Conservation (phyloP, 441 rosid genomes). For the Eruca vesicaria region DNA sequence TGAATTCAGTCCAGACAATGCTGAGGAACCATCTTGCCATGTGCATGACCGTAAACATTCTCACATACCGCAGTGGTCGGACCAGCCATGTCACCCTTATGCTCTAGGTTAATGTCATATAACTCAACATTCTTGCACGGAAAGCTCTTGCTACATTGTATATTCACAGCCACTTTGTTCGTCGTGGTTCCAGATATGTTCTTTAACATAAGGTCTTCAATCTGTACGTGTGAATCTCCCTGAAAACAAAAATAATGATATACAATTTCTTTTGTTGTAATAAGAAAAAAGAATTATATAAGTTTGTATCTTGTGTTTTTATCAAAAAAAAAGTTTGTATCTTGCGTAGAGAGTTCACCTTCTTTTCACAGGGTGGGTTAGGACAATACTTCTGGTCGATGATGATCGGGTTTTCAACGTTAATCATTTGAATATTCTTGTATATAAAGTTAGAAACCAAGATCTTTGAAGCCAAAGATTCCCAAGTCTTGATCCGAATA, state of each 20-base stretch:
- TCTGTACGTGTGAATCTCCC: constrained; percentile 29
- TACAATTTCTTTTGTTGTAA: neutral
- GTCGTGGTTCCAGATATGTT: constrained; percentile 27
- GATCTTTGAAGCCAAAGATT: constrained; percentile 41
- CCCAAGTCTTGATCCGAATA: too few species aligned
- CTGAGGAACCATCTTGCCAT: constrained; percentile 15
- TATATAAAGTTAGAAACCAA: constrained; percentile 40
- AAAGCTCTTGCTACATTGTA: constrained; percentile 25
- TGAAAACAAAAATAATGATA: neutral
- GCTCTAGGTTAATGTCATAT: constrained; percentile 7
- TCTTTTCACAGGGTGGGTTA: too few species aligned
- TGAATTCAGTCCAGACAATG: neutral
- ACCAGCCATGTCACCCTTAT: neutral
- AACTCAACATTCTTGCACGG: constrained; percentile 11
- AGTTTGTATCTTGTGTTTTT: neutral
- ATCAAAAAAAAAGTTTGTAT: too few species aligned
- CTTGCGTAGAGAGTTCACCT: too few species aligned
- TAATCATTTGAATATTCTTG: constrained; percentile 41
- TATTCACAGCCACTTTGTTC: constrained; percentile 17
- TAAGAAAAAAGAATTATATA: neutral
- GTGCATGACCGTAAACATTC: neutral
- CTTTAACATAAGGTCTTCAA: constrained; percentile 9
- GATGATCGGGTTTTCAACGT: too few species aligned
- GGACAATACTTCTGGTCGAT: too few species aligned
- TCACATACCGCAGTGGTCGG: constrained; percentile 14